Base-by-base conservation (phyloP, 192 early-diverging fungal species). In the Linnemannia elongata region DNA sequence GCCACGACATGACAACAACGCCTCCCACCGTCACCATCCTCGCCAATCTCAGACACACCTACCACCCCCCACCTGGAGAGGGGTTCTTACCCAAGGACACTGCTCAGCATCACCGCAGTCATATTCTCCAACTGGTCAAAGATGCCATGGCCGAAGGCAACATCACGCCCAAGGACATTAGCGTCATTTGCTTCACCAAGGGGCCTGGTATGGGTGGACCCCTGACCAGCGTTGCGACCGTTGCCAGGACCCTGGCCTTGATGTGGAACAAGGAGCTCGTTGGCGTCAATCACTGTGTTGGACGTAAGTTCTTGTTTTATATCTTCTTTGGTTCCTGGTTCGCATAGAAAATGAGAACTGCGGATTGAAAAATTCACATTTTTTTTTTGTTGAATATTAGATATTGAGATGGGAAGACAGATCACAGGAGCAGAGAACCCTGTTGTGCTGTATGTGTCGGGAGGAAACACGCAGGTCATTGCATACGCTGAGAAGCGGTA, bases 171-270 rank as follows among this genome's bases (percentile, higher is more conserved):
- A 81, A 90, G 6, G 96, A 99, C 68, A 92, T 99, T 72, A 95
- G 97, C 85, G 94, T 94, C 68, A 98, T 99, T 55, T 98, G 97
- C 88, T 99, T 95, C 82, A 99, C 99, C 36, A 98, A 99, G 87
- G 98, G 98, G 0, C 99, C 99, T 17, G 99, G 99, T 1, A 99
- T 99, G 98, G 98, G 96, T 6, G 97, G 96, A n/a, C 99, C 99
- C 2, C 88, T 99, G 77, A 91, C 92, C 30, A 96, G 96, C 4
- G 97, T 98, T 4, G 98, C 97, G 17, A 88, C 98, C 57, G 97
- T 97, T 12, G 97, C 99, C 0, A 93, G 99, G 70, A 99, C 98
- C 12, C 87, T 99, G 41, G 92, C 97, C 13, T 93, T 98, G 71
- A 91, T 99, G 76, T 99, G 97, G 97, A 90, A 94, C 22, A 95